A percentile compares a stretch with the other conserved stretches of the same genome.
Evolutionary conservation across 208 protist genomes (phyloP).

Genomic region (Trypanosoma platydactyli): DNA sequence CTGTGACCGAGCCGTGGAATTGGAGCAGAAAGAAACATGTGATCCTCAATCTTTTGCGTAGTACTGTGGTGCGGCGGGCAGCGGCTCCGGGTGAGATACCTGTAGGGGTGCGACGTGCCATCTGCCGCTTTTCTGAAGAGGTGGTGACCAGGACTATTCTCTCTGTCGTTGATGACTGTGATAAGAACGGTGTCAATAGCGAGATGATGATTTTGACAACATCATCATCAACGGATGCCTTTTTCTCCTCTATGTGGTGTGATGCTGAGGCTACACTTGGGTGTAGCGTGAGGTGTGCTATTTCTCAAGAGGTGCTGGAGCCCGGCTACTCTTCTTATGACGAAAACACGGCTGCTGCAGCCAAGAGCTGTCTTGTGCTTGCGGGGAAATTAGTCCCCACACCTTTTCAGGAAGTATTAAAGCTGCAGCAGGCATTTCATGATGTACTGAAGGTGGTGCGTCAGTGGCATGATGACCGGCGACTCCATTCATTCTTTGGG

Average conservation of each 20-base stretch:
- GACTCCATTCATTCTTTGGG: neutral
- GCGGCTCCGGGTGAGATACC: neutral
- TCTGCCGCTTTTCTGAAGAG: conserved; percentile 9
- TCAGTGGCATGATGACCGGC: neutral
- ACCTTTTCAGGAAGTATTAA: neutral
- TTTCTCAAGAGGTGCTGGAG: conserved; percentile 13
- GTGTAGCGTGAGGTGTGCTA: neutral
- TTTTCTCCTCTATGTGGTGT: neutral
- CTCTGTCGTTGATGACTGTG: neutral
- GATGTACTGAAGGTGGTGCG: neutral
- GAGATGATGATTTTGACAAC: neutral
- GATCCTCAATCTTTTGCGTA: conserved; percentile 1
- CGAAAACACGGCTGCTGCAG: neutral
- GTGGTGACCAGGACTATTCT: neutral
- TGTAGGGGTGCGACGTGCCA: neutral
- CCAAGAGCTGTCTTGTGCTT: neutral
- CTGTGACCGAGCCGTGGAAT: neutral
- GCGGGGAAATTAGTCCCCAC: neutral
- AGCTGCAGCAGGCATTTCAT: neutral
- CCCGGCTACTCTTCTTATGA: neutral
- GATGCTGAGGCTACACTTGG: neutral
- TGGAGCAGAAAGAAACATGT: neutral
- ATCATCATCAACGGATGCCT: neutral
- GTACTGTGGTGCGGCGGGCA: neutral
- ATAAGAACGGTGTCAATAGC: neutral